phyloP scores from a whole-genome alignment of 345 rosid species.

The Eucalyptus cloeziana region DNA sequence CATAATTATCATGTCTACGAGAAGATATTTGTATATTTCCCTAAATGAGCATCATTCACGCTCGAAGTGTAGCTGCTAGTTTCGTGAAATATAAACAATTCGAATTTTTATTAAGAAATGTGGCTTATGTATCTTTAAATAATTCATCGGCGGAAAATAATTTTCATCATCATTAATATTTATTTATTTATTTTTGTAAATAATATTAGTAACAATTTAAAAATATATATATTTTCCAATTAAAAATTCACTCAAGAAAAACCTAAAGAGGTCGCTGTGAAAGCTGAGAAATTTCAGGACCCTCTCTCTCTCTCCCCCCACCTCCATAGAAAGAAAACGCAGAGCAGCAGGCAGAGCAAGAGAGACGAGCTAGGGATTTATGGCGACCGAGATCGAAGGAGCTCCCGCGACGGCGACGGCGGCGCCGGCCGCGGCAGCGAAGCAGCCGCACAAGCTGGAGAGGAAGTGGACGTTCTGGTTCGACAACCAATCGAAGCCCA shows the following conservation, averaged over 20 bases:
- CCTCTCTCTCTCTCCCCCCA: not conserved
- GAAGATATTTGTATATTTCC: not conserved
- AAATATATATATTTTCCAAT: not conserved
- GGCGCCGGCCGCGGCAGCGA: slow-evolving; percentile 19
- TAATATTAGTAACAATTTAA: not conserved
- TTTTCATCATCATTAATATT: too few species aligned
- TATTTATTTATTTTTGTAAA: not conserved
- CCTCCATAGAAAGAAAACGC: not conserved
- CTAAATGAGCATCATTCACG: not conserved
- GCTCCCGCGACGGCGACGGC: not conserved
- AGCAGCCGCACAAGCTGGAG: slow-evolving; percentile 56
- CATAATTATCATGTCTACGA: not conserved
- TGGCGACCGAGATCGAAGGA: slow-evolving; percentile 44
- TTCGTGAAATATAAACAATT: not conserved
- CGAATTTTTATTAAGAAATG: not conserved
- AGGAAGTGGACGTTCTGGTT: slow-evolving; percentile 93
- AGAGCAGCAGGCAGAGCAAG: not conserved
- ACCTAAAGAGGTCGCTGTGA: not conserved
- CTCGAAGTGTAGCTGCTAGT: rapidly evolving
- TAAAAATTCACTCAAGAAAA: not conserved
- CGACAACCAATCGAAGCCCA: slow-evolving; percentile 68
- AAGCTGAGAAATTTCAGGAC: not conserved
- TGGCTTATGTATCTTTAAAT: not conserved
- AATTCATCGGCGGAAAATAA: rapidly evolving
- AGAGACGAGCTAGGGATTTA: not conserved